Evolutionary conservation across 805 yeast genomes (phyloP).

Genomic region (Candida andamanensis): DNA sequence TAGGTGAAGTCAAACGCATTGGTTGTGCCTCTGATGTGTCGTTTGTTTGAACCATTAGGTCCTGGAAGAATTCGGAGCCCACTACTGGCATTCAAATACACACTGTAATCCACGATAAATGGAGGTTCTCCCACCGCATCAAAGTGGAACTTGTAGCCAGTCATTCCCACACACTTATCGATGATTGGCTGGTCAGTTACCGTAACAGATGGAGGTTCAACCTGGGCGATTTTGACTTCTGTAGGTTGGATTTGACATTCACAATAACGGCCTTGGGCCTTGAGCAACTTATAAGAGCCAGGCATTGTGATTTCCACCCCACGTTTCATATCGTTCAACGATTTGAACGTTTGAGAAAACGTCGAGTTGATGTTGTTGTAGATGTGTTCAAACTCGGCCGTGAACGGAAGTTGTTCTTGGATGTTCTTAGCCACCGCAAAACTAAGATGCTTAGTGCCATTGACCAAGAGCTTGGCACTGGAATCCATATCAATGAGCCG

Average conservation of each 20-base stretch:
- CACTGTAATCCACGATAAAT: constrained; percentile 58
- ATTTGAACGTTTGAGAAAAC: constrained; percentile 21
- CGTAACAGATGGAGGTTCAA: constrained; percentile 35
- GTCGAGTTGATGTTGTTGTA: constrained; percentile 20
- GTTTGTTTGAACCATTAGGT: constrained; percentile 24
- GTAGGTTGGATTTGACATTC: constrained; percentile 52
- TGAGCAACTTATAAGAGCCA: constrained; percentile 58
- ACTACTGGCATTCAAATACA: constrained; percentile 40
- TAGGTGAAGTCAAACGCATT: constrained; percentile 44
- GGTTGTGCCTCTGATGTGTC: constrained; percentile 23
- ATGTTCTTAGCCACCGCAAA: constrained; percentile 12
- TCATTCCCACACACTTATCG: constrained; percentile 89
- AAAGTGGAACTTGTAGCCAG: constrained; percentile 68
- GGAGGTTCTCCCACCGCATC: constrained; percentile 82
- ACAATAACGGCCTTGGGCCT: constrained; percentile 60
- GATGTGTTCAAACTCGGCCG: constrained; percentile 27
- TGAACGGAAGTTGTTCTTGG: constrained; percentile 45
- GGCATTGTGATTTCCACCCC: constrained; percentile 45
- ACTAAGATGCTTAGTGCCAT: constrained; percentile 14
- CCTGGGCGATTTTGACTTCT: constrained; percentile 38
- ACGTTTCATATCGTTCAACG: constrained; percentile 18
- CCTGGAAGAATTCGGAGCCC: constrained; percentile 29
- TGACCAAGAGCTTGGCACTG: constrained; percentile 18
- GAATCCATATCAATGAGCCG: constrained; percentile 16
- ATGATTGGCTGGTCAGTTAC: constrained; percentile 55